Evolutionary conservation across 768 basidiomycete species (phyloP).

Genomic region (Suillus americanus): DNA sequence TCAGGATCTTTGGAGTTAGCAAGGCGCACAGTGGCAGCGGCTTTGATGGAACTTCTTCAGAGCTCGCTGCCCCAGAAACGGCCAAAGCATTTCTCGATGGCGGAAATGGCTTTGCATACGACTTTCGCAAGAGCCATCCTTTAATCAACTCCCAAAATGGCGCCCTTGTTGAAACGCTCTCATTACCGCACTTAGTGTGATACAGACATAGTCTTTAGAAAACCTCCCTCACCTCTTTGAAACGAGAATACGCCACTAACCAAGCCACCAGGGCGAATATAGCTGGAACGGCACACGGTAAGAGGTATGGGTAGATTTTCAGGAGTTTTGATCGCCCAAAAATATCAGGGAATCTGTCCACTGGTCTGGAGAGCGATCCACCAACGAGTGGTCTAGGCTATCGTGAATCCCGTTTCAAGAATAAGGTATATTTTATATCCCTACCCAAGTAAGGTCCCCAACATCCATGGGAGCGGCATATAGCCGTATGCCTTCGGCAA

Average conservation of each 20-base stretch:
- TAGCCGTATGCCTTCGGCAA: constrained; percentile 47
- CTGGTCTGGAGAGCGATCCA: constrained; percentile 58
- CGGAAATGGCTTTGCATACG: neutral
- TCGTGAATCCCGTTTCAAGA: neutral
- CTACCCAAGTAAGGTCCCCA: constrained; percentile 39
- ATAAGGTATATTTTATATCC: constrained; percentile 6
- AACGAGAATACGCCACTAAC: constrained; percentile 43
- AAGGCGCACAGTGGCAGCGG: constrained; percentile 46
- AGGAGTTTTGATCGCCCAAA: constrained; percentile 56
- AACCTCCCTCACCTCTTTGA: constrained; percentile 44
- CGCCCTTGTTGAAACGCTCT: constrained; percentile 30
- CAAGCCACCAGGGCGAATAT: constrained; percentile 51
- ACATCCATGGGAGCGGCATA: constrained; percentile 47
- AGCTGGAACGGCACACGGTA: constrained; percentile 62
- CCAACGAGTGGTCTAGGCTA: constrained; percentile 57
- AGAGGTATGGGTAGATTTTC: constrained; percentile 63
- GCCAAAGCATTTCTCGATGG: neutral
- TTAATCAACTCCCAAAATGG: neutral
- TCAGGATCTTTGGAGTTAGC: constrained; percentile 48
- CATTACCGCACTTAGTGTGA: constrained; percentile 7
- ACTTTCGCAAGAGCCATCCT: constrained; percentile 10
- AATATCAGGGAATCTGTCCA: constrained; percentile 55
- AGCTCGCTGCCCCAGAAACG: neutral
- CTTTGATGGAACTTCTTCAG: constrained; percentile 8
- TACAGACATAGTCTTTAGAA: neutral